A percentile compares a stretch with the other conserved stretches of the same genome.
Conservation (phyloP, 257 asterid species). For the Craterostigma plantagineum region DNA sequence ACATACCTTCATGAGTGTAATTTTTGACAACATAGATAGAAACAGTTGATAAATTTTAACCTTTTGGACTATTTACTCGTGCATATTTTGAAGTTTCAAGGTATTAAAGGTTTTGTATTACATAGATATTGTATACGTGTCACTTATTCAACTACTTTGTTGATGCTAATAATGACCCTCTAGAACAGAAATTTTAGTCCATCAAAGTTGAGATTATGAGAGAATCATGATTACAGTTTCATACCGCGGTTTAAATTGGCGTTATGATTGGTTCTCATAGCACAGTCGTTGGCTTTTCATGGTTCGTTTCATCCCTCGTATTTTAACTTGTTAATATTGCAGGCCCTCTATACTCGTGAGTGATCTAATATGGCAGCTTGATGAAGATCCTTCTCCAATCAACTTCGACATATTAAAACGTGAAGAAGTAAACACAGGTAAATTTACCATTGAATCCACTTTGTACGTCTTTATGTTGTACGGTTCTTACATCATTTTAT, state of each 20-base stretch:
- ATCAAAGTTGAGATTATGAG: too few species aligned
- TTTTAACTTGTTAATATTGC: constrained; percentile 18
- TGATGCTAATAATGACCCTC: too few species aligned
- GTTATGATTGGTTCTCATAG: not conserved
- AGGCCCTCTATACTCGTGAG: constrained; percentile 78
- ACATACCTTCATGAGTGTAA: not conserved
- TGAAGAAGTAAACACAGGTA: constrained; percentile 41
- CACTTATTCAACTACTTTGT: too few species aligned
- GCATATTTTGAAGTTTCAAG: too few species aligned
- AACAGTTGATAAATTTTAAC: too few species aligned
- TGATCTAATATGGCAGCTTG: constrained; percentile 55
- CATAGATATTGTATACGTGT: too few species aligned
- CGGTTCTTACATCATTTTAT: too few species aligned
- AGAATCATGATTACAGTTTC: too few species aligned
- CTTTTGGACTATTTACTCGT: not conserved
- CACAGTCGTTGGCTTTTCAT: constrained; percentile 4
- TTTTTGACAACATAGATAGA: constrained; percentile 1
- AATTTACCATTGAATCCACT: not conserved
- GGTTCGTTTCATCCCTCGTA: constrained; percentile 2
- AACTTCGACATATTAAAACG: constrained; percentile 30
- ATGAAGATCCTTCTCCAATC: constrained; percentile 31
- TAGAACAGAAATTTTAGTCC: too few species aligned
- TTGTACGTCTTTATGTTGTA: too few species aligned
- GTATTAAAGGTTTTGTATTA: too few species aligned
- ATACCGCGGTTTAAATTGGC: not conserved